phyloP scores from a whole-genome alignment of 2,329 filamentous ascomycete species.

The Triangularia verruculosa region DNA sequence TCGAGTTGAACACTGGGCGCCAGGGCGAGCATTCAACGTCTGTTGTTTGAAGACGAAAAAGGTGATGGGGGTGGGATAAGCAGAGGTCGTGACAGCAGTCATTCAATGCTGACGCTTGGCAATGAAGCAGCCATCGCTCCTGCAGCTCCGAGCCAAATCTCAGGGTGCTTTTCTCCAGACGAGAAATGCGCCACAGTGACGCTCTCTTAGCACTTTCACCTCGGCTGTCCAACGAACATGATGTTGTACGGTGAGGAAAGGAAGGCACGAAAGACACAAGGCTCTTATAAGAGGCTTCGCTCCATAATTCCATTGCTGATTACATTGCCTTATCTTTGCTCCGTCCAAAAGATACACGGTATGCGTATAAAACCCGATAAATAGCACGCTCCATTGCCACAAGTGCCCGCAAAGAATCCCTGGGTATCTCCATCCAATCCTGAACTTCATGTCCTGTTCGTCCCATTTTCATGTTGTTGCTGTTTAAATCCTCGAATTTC shows the following conservation, averaged over 20 bases:
- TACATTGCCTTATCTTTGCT: not conserved
- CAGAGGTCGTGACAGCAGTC: not conserved
- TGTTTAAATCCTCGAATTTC: conserved; percentile 10
- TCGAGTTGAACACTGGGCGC: not conserved
- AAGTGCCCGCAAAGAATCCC: not conserved
- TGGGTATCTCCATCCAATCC: conserved; percentile 11
- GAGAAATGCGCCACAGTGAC: not conserved
- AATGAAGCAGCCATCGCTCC: not conserved
- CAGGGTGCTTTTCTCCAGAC: not conserved
- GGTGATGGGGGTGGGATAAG: not conserved
- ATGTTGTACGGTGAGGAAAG: no score
- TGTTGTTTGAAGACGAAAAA: not conserved
- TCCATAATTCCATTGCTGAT: not conserved
- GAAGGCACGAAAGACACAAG: not conserved
- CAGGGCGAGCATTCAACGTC: not conserved
- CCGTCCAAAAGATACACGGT: conserved; percentile 1
- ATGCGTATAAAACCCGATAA: not conserved
- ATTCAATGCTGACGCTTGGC: not conserved
- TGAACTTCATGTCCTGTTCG: conserved; percentile 6
- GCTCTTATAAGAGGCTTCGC: not conserved
- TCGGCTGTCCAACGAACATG: no score
- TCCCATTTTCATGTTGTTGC: conserved; percentile 2
- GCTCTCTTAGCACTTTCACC: no score
- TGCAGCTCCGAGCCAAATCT: not conserved
- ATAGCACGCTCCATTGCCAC: not conserved